Conservation (phyloP, 176 grass and related monocot genomes). For the Alopecurus myosuroides region DNA sequence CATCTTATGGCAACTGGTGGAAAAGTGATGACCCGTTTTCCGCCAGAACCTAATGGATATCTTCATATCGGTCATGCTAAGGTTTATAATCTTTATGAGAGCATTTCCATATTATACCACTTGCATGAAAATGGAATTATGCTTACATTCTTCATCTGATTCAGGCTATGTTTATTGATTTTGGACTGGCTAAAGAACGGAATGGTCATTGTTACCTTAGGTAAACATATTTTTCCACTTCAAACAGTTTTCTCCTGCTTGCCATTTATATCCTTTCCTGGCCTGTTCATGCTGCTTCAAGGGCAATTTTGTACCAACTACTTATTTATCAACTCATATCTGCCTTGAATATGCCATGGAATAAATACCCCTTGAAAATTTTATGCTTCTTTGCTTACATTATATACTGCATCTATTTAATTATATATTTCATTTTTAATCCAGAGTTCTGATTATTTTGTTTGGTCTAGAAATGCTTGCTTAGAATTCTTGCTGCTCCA, state of each 20-base stretch:
- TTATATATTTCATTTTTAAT: background rate
- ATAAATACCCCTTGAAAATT: background rate
- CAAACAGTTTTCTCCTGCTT: constrained; percentile 8
- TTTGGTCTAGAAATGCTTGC: background rate
- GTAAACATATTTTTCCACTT: constrained; percentile 35
- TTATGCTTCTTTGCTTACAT: background rate
- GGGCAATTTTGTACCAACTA: background rate
- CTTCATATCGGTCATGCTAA: constrained; percentile 98
- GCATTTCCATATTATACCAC: background rate
- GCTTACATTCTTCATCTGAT: constrained; percentile 34
- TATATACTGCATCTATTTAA: background rate
- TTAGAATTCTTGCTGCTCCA: background rate
- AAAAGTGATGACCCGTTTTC: constrained; percentile 95
- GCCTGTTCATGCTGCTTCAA: background rate
- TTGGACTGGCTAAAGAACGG: constrained; percentile 92
- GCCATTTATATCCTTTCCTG: background rate
- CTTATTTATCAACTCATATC: constrained; percentile 1
- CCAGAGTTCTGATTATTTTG: background rate
- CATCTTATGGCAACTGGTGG: constrained; percentile 94
- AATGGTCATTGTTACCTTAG: constrained; percentile 91
- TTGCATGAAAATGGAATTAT: constrained; percentile 25
- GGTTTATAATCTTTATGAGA: constrained; percentile 42
- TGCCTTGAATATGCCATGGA: background rate
- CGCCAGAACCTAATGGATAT: constrained; percentile 97
- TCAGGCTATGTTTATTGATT: constrained; percentile 99